Evolutionary conservation across 2,329 filamentous ascomycete genomes (phyloP), one percentile per base, ranked within the genome.

Genomic region (Aspergillus spinulosporus): DNA sequence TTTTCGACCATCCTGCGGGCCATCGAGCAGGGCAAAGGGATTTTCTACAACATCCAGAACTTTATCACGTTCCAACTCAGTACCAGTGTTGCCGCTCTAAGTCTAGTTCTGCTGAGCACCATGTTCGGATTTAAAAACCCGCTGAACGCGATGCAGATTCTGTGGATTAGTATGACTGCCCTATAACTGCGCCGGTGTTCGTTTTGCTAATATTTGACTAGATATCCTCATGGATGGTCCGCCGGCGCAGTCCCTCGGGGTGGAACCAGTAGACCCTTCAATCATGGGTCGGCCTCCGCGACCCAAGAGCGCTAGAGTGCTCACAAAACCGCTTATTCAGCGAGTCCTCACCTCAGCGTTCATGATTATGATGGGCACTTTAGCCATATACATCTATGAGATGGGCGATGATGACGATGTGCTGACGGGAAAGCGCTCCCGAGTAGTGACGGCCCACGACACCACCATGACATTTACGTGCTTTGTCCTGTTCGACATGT

Each of bases 221-320:
- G 93, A 99, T 72, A 97, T 99, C 70, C 92, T 99, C 66, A 99
- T 99, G 95, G 95, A 99, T 75, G 94, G 95, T 7, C 94, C 94
- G 12, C 94, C 94, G 1, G 94, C 94, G 1, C 94, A 99, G 75
- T 99, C 94, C 8, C 86, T 99, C 1, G 95, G 94, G 39, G 94
- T 99, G 36, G 94, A 99, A 72, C 88, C 88, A 14, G 94, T 99
- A 46, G 94, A 97, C 70, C 91, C 90, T 29, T 88, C 93, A 60
- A 91, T 99, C 52, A 97, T 99, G 90, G 88, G 84, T 59, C 88
- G 90, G 15, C 93, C 93, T 1, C 95, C 94, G 60, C 87, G 95
- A 32, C 86, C 88, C 57, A 89, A 92, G 62, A 88, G 88, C 65
- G 94, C 96, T 49, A 88, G 92, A 6, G 94, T 97, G 9, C 85